Conservation (phyloP, 495 filamentous ascomycete genomes). For the Podospora tetraspora region DNA sequence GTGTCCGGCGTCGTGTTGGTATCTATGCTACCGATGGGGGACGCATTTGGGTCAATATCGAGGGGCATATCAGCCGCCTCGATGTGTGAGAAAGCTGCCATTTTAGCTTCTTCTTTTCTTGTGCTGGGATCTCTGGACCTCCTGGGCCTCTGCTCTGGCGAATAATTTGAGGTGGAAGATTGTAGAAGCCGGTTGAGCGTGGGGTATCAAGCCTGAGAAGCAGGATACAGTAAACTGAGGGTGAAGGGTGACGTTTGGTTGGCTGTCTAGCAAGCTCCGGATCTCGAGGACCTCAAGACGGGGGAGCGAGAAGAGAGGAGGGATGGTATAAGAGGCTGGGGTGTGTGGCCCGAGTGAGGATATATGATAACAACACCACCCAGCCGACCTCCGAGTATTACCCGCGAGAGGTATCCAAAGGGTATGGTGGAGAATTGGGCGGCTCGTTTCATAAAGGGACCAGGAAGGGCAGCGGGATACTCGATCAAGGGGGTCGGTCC, state of each 20-base stretch:
- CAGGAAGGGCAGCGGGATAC: background rate
- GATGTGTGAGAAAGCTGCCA: conserved; percentile 21
- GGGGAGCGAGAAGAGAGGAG: background rate
- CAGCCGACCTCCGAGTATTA: conserved; percentile 18
- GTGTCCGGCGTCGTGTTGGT: conserved; percentile 45
- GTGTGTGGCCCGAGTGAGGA: background rate
- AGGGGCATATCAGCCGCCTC: conserved; percentile 19
- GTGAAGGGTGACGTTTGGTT: background rate
- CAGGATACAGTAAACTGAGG: background rate
- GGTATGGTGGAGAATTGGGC: background rate
- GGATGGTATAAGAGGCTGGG: background rate
- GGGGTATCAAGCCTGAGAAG: background rate
- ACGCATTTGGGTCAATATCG: conserved; percentile 35
- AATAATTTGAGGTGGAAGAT: background rate
- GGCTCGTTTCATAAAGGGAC: background rate
- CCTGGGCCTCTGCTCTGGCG: background rate
- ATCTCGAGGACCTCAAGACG: background rate
- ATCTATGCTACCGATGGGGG: conserved; percentile 36
- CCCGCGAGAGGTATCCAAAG: conserved; percentile 7
- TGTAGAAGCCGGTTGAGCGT: background rate
- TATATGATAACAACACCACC: background rate
- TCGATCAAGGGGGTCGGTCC: conserved; percentile 10
- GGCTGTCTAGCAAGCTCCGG: background rate
- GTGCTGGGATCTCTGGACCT: background rate
- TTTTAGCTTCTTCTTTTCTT: background rate